Evolutionary conservation across 2,329 filamentous ascomycete genomes (phyloP), one percentile per base, ranked within the genome.

Genomic region (Epichloe festucae): DNA sequence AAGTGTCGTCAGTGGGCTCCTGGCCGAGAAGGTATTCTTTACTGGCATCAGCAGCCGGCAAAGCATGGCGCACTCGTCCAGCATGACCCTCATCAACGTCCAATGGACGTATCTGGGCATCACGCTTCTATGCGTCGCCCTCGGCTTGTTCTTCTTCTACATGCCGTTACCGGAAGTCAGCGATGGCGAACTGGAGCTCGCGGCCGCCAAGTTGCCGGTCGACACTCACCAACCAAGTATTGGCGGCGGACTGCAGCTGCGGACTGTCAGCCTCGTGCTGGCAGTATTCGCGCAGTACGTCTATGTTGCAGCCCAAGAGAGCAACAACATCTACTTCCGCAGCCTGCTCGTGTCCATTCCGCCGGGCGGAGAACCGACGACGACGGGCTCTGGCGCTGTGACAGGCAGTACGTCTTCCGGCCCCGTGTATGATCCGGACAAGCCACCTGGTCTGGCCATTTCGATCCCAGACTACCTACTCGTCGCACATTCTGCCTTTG

Each of bases 51-150:
- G 75, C 8, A 70, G 75, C 36, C 62, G 59, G 19, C 53, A 60
- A 15, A 57, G 56, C 11, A 53, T 55, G 19, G 58, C 48, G 14
- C 60, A 58, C 14, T 50, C 53, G 7, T 34, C 48, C 42, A 66
- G 61, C 36, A 63, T 73, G 34, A 77, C 77, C 1, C 73, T 93
- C 3, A 76, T 86, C 55, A 81, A 85, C 54, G 85, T 91, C 2
- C 88, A 93, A 65, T 94, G 85, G 84, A 86, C 87, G 0, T 93
- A 93, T 59, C 76, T 93, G n/a, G 84, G 82, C 51, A 84, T 91
- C 54, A 87, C 86, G 0, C 72, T 85, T 23, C 82, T 89, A 52
- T 87, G 85, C 53, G 85, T 84, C 49, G 71, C 78, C 3, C 73
- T 94, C 3, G 85, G 81, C 0, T 69, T 84, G 3, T 79, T 84